Conservation (phyloP, 1,139 yeast genomes). For the Diutina rugosa region DNA sequence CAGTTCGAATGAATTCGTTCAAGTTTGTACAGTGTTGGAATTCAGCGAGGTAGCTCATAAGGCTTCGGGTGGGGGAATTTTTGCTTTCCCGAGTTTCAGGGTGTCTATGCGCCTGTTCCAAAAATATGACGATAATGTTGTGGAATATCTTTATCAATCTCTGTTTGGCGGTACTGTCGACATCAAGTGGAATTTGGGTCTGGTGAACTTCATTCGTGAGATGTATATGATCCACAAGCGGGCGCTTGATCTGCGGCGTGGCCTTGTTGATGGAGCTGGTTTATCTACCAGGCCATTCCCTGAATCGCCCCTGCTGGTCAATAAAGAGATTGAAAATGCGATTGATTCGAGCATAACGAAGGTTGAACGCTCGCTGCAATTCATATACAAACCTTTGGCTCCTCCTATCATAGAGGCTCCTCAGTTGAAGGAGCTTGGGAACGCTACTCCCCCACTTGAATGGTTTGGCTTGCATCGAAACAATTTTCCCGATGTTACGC, state of each 20-base stretch:
- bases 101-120: constrained; percentile 73
- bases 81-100: constrained; percentile 64
- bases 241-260: constrained; percentile 22
- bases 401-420: constrained; percentile 85
- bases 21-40: constrained; percentile 31
- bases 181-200: constrained; percentile 86
- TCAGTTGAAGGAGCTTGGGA: constrained; percentile 79
- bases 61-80: constrained; percentile 70
- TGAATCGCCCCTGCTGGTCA: background rate
- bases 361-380: constrained; percentile 49
- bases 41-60: constrained; percentile 43
- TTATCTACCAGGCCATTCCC: background rate
- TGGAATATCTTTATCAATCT: constrained; percentile 57
- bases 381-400: constrained; percentile 48
- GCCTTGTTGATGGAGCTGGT: constrained; percentile 4
- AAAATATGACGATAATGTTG: constrained; percentile 27
- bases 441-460: constrained; percentile 94
- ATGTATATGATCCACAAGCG: constrained; percentile 58
- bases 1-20: constrained; percentile 31
- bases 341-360: constrained; percentile 49
- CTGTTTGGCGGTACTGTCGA: constrained; percentile 84
- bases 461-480: constrained; percentile 93
- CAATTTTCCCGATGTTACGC: constrained; percentile 76
- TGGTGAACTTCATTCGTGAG: constrained; percentile 80
- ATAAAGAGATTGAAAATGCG: constrained; percentile 23